Evolutionary conservation across 176 grass and related monocot species (phyloP), one percentile per base, ranked within the genome.

Genomic region (Rhynchospora tenuis): DNA sequence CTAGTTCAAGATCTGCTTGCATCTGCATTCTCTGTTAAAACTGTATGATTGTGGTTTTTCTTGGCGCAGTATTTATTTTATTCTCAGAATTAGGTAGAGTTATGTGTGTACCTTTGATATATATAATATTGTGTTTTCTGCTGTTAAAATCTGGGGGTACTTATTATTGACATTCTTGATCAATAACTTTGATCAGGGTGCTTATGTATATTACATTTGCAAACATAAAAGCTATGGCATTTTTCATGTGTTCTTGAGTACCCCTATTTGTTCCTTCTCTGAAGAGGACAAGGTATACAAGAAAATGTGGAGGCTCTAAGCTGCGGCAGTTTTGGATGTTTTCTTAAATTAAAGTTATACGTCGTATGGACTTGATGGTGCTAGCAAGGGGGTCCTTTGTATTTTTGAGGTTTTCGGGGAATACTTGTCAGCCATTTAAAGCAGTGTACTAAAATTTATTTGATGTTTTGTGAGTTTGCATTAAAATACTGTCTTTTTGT

Each of bases 1-100:
- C 87, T 88, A 23, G 78, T 98, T 77, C 50, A 91, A 82, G 89
- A 93, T 64, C 87, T 90, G 13, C 83, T 94, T 90, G 77, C 86
- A 44, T 57, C 90, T 77, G 78, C 89, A 87, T 86, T 85, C 86
- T 87, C 85, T 88, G 73, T 90, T 15, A 90, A 87, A 90, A 57
- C 65, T 83, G 94, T 97, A 93, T 88, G 86, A 42, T 89, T 72
- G 24, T 31, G 33, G 5, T 20, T 81, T 82, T 29, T 58, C 50
- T 82, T 65, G 16, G 50, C 52, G 33, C 46, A 3, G 13, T 82
- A 38, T 2, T 43, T 31, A 7, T 31, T 67, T 64, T 64, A 0
- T 16, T 51, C 10, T 17, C 46, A 17, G 4, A 38, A 15, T 52
- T 16, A 52, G 68, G 43, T 47, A 46, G 71, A 51, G 22, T 28